These are phyloP conservation scores for Globisporangium solare DNA, from an alignment of 352 stramenopile genomes.

Conservation along the genomic window DNA sequence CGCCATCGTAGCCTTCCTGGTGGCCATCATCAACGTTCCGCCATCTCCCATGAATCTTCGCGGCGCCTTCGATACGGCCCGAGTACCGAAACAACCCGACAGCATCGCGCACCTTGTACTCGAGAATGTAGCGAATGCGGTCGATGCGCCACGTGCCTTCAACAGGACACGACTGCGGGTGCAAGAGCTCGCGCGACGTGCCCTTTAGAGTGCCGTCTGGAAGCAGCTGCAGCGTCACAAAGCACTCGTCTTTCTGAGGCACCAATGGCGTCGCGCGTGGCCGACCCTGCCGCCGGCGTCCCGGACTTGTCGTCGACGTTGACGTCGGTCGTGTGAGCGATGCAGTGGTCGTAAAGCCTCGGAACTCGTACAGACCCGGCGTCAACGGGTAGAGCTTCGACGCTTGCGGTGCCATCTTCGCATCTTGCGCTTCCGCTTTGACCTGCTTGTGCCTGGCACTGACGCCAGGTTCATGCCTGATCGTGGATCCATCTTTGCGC, in stretches of 20 bases:
- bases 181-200: constrained; percentile 51
- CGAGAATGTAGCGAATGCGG: constrained; percentile 50
- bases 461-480: not conserved
- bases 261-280: not conserved
- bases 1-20: constrained; percentile 40
- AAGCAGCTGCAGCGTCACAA: constrained; percentile 57
- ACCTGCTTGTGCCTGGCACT: not conserved
- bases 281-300: constrained; percentile 1
- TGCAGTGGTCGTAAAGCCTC: constrained; percentile 47
- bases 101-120: constrained; percentile 63
- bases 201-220: constrained; percentile 45
- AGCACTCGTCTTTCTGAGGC: constrained; percentile 45
- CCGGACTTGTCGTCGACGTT: not conserved
- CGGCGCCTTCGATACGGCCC: constrained; percentile 30
- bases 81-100: constrained; percentile 62
- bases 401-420: constrained; percentile 1
- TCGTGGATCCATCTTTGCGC: not conserved
- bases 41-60: constrained; percentile 45
- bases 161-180: constrained; percentile 53
- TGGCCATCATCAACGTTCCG: constrained; percentile 55
- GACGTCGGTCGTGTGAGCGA: constrained; percentile 10
- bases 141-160: constrained; percentile 48
- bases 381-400: constrained; percentile 38
- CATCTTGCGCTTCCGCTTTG: not conserved
- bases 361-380: constrained; percentile 60